Conservation (phyloP, 768 basidiomycete species). For the Royoungia palumana region DNA sequence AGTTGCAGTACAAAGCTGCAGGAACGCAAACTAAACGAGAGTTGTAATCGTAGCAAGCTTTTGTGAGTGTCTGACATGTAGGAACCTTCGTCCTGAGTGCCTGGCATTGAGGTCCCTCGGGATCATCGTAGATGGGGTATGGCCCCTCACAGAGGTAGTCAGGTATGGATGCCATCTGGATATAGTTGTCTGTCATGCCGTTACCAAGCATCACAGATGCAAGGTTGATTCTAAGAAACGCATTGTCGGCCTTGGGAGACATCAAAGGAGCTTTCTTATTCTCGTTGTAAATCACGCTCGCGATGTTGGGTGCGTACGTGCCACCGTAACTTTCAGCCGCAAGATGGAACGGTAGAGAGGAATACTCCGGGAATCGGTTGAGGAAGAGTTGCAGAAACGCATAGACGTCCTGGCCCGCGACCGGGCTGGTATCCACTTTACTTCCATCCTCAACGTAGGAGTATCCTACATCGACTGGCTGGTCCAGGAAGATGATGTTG, state of each 20-base stretch:
- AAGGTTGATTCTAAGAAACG: slow-evolving; percentile 70
- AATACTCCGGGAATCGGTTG: slow-evolving; percentile 70
- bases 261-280: slow-evolving; percentile 57
- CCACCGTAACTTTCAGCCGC: slow-evolving; percentile 81
- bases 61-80: slow-evolving; percentile 69
- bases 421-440: slow-evolving; percentile 74
- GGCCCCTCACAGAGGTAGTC: slow-evolving; percentile 83
- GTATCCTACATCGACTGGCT: slow-evolving; percentile 88
- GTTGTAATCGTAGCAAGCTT: slow-evolving; percentile 63
- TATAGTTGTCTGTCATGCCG: slow-evolving; percentile 78
- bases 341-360: slow-evolving; percentile 67
- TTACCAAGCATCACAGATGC: slow-evolving; percentile 84
- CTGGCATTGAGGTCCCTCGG: slow-evolving; percentile 62
- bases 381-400: slow-evolving; percentile 82
- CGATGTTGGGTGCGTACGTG: slow-evolving; percentile 83
- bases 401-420: slow-evolving; percentile 87
- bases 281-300: slow-evolving; percentile 72
- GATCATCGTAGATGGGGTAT: slow-evolving; percentile 75
- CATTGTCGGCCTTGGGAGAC: slow-evolving; percentile 37
- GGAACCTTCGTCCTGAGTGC: slow-evolving; percentile 62
- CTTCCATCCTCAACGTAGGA: slow-evolving; percentile 79
- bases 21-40: slow-evolving; percentile 67
- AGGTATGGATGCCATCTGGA: slow-evolving; percentile 76
- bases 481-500: slow-evolving; percentile 58
- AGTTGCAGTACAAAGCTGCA: slow-evolving; percentile 76